Conservation (phyloP, 352 stramenopile species). For the Paralagenidium karlingii region DNA sequence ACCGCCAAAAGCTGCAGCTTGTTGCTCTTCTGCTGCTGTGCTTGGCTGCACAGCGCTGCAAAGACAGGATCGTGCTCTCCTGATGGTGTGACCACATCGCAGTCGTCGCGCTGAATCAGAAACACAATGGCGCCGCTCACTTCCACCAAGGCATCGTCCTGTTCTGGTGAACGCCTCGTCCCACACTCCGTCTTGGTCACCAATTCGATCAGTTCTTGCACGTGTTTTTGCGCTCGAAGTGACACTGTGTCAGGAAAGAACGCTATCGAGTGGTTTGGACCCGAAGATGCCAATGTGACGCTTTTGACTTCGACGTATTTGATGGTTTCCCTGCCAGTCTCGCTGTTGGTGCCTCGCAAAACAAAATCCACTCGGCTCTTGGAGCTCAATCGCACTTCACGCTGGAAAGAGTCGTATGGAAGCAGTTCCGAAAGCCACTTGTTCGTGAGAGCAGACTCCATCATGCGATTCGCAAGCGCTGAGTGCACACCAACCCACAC, state of each 20-base stretch:
- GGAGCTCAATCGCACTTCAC: slow-evolving; percentile 58
- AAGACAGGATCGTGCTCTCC: slow-evolving; percentile 52
- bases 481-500: slow-evolving; percentile 78
- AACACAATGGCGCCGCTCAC: slow-evolving; percentile 54
- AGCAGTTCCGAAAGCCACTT: slow-evolving; percentile 57
- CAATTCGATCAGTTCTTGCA: slow-evolving; percentile 55
- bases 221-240: slow-evolving; percentile 60
- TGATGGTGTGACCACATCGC: slow-evolving; percentile 50
- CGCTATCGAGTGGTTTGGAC: slow-evolving; percentile 16
- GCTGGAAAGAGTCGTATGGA: slow-evolving; percentile 30
- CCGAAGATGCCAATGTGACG: slow-evolving; percentile 35
- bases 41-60: slow-evolving; percentile 33
- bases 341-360: slow-evolving; percentile 19
- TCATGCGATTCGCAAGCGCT: slow-evolving; percentile 63
- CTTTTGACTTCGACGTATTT: slow-evolving; percentile 82
- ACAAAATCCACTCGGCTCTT: slow-evolving; percentile 79
- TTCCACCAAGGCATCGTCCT: slow-evolving; percentile 1
- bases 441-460: slow-evolving; percentile 42
- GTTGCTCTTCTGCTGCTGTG: slow-evolving; percentile 16
- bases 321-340: slow-evolving; percentile 19
- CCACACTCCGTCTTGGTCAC: slow-evolving; percentile 9
- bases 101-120: slow-evolving; percentile 69
- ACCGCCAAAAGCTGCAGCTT: too few species aligned
- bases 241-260: slow-evolving; percentile 78
- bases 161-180: too few species aligned